phyloP scores from a whole-genome alignment of 768 basidiomycete genomes.

The Solioccasus polychromus region DNA sequence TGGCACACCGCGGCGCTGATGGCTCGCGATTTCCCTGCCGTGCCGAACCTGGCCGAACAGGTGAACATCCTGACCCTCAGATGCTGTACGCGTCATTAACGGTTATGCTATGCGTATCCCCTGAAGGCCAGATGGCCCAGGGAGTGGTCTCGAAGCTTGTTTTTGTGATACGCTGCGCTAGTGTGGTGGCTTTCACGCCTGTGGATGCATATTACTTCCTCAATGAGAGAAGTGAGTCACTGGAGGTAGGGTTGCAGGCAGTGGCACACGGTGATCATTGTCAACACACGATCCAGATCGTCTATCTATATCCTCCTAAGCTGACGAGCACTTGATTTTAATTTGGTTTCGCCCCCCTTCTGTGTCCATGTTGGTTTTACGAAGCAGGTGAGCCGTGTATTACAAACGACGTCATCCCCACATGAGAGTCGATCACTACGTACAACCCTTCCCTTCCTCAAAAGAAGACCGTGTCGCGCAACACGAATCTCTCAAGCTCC shows the following conservation, averaged over 20 bases:
- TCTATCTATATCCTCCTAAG: neutral
- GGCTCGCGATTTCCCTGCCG: slow-evolving; percentile 3
- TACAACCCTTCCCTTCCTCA: slow-evolving; percentile 26
- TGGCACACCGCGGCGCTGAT: slow-evolving; percentile 4
- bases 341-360: slow-evolving; percentile 4
- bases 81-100: slow-evolving; percentile 6
- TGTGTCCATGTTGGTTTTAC: neutral
- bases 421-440: neutral
- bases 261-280: slow-evolving; percentile 9
- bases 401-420: slow-evolving; percentile 3
- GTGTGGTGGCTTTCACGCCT: slow-evolving; percentile 10
- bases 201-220: slow-evolving; percentile 5
- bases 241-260: neutral
- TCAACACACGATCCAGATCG: slow-evolving; percentile 12
- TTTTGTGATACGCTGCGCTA: slow-evolving; percentile 7
- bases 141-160: slow-evolving; percentile 5
- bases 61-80: neutral
- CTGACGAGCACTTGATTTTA: slow-evolving; percentile 4
- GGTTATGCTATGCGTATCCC: slow-evolving; percentile 14
- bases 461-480: slow-evolving; percentile 67
- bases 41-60: neutral
- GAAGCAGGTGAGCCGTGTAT: neutral
- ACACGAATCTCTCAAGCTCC: slow-evolving; percentile 61
- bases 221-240: slow-evolving; percentile 7
- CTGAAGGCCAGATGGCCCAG: neutral